A percentile compares a stretch with the other conserved stretches of the same genome.
These are phyloP conservation scores for Sanghuangporus weigelae DNA, from an alignment of 1,284 basidiomycete species.

Conservation along the genomic window DNA sequence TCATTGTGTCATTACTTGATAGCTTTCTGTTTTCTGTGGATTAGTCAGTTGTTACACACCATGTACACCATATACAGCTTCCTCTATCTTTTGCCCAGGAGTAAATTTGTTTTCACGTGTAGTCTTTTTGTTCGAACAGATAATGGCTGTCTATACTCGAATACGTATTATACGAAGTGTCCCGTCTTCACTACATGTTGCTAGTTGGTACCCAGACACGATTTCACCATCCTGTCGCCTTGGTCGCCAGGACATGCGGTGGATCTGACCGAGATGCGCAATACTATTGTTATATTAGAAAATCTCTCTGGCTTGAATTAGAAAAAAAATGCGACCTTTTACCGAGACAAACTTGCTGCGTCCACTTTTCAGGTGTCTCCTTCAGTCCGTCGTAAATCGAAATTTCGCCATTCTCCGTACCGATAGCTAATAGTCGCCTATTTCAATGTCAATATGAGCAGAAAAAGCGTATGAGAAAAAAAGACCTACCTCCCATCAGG, in stretches of 20 bases:
- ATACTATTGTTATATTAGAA: slow-evolving; percentile 33
- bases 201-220: slow-evolving; percentile 30
- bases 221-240: slow-evolving; percentile 17
- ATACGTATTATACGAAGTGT: slow-evolving; percentile 29
- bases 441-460: neutral
- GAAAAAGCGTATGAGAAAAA: neutral
- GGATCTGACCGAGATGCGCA: slow-evolving; percentile 64
- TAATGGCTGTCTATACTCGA: slow-evolving; percentile 21
- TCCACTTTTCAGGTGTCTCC: slow-evolving; percentile 42
- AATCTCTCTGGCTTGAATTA: neutral
- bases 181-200: slow-evolving; percentile 73
- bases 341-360: slow-evolving; percentile 37
- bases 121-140: neutral
- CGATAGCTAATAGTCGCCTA: slow-evolving; percentile 62
- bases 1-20: slow-evolving; percentile 64
- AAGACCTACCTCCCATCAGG: slow-evolving; percentile 35
- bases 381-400: slow-evolving; percentile 43
- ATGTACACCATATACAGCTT: slow-evolving; percentile 64
- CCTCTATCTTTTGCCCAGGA: slow-evolving; percentile 23
- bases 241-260: slow-evolving; percentile 65
- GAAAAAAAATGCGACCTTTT: slow-evolving; percentile 34
- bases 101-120: slow-evolving; percentile 1
- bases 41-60: slow-evolving; percentile 40
- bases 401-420: slow-evolving; percentile 67
- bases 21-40: slow-evolving; percentile 32